A percentile compares a stretch with the other conserved stretches of the same genome.
phyloP scores from a whole-genome alignment of 345 rosid genomes.

The Psidium guajava region DNA sequence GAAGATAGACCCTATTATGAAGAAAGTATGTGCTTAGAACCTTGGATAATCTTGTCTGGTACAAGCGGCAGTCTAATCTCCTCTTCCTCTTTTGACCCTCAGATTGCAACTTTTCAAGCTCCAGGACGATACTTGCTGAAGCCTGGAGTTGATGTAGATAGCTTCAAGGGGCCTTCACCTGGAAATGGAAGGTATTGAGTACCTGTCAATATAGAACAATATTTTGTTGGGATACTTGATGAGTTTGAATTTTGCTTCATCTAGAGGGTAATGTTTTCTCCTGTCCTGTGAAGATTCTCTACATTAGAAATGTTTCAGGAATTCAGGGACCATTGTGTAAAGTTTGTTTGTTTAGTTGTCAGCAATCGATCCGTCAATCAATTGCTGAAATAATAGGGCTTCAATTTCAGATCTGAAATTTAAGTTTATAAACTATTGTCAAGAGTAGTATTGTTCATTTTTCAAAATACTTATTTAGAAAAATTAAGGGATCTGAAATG shows the following conservation, averaged over 20 bases:
- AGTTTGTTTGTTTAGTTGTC: background rate
- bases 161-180: slow-evolving; percentile 46
- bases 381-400: background rate
- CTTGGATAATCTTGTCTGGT: slow-evolving; percentile 4
- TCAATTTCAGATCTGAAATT: background rate
- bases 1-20: slow-evolving; percentile 64
- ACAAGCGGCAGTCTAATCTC: slow-evolving; percentile 4
- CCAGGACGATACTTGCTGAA: slow-evolving; percentile 76
- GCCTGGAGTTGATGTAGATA: slow-evolving; percentile 49
- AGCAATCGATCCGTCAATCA: background rate
- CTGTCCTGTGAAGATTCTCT: background rate
- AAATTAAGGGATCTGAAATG: background rate
- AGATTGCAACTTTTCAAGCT: slow-evolving; percentile 84
- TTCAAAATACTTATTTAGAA: background rate
- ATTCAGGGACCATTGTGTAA: background rate
- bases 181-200: slow-evolving; percentile 64
- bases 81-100: slow-evolving; percentile 5
- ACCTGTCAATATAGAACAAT: background rate
- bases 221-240: background rate
- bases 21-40: slow-evolving; percentile 42
- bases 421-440: background rate
- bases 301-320: background rate
- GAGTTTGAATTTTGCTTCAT: background rate
- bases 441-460: background rate
- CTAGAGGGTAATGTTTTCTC: background rate